Evolutionary conservation across 257 asterid species (phyloP).

Genomic region (Gentiana macrophylla): DNA sequence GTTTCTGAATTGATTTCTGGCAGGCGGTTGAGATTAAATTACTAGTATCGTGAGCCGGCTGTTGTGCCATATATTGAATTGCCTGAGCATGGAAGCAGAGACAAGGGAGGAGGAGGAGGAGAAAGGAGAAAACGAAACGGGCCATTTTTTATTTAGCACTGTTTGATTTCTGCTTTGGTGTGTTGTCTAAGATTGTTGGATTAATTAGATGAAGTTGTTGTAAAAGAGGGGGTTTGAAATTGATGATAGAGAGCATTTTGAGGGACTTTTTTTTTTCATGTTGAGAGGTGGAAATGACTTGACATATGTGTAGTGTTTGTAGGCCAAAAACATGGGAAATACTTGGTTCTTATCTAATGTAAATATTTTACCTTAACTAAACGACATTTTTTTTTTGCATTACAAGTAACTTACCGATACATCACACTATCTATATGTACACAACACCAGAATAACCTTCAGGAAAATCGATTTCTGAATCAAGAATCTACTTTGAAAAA

Average conservation of each 20-base stretch:
- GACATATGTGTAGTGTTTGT: no score
- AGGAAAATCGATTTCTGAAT: no score
- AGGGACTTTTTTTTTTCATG: no score
- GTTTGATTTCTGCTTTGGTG: not conserved
- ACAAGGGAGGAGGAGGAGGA: not conserved
- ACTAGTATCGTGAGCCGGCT: not conserved
- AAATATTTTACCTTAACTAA: no score
- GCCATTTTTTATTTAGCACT: not conserved
- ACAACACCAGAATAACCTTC: no score
- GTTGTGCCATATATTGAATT: not conserved
- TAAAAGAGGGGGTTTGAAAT: not conserved
- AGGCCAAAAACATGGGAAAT: no score
- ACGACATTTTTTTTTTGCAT: no score
- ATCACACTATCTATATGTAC: no score
- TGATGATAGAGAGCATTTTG: not conserved
- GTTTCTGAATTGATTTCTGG: conserved; percentile 1
- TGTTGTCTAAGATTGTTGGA: not conserved
- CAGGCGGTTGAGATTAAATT: conserved; percentile 13
- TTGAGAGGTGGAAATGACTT: no score
- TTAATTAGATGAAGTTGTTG: not conserved
- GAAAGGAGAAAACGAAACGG: conserved; percentile 3
- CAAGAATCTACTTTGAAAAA: no score
- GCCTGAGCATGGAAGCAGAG: conserved; percentile 7
- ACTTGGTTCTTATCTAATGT: no score
- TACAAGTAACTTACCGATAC: no score